Evolutionary conservation across 2,329 filamentous ascomycete genomes (phyloP).

Genomic region (Neopestalotiopsis sp.): DNA sequence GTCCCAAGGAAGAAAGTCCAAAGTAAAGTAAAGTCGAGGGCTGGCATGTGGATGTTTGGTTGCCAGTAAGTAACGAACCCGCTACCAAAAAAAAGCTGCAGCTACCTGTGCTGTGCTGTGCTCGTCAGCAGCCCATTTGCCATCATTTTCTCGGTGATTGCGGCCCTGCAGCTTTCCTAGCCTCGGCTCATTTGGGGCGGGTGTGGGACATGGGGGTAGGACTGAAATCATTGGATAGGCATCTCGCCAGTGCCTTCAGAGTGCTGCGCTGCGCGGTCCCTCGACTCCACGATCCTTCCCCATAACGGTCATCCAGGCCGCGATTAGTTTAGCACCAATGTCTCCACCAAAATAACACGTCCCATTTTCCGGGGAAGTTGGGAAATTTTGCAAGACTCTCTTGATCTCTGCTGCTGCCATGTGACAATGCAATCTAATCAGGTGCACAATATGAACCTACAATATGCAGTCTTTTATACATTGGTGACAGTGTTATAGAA

Average conservation of each 20-base stretch:
- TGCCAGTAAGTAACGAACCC: background rate
- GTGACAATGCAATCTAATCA: background rate
- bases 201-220: background rate
- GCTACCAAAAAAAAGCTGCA: background rate
- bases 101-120: background rate
- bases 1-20: background rate
- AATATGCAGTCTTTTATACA: too few species aligned
- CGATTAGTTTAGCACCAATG: slow-evolving; percentile 2
- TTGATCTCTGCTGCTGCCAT: background rate
- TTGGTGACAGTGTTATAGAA: too few species aligned
- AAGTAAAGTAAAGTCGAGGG: background rate
- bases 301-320: slow-evolving; percentile 15
- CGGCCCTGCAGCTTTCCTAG: slow-evolving; percentile 13
- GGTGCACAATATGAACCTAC: too few species aligned
- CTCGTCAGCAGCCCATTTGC: background rate
- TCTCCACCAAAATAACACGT: background rate
- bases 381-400: background rate
- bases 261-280: background rate
- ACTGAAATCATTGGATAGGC: too few species aligned
- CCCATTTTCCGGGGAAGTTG: slow-evolving; percentile 7
- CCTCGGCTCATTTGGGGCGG: slow-evolving; percentile 13
- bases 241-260: background rate
- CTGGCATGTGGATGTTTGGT: slow-evolving; percentile 12
- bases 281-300: background rate
- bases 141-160: slow-evolving; percentile 14